Percentiles rank a stretch among this genome's conserved stretches.
Evolutionary conservation across 345 rosid species (phyloP).

Genomic region (Pseudoturritis turrita): DNA sequence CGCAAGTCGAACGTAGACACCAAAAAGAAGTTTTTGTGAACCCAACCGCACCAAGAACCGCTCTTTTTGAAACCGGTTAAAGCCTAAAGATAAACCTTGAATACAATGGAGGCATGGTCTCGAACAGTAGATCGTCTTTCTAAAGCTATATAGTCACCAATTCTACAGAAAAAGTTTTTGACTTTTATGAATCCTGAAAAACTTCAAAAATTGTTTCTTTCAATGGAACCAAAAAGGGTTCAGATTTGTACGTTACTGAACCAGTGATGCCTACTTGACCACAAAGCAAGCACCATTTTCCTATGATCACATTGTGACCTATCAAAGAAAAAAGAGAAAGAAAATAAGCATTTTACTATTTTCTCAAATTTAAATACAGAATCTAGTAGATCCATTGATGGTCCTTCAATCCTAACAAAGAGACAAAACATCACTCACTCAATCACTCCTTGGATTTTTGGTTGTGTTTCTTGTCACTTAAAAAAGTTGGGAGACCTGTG

Average conservation of each 20-base stretch:
- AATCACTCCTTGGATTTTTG: neutral
- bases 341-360: neutral
- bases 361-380: too few relatives aligned
- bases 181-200: conserved; percentile 10
- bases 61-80: neutral
- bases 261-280: conserved; percentile 92
- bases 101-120: conserved; percentile 62
- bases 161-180: conserved; percentile 29
- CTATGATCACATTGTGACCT: conserved; percentile 77
- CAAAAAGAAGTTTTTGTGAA: neutral
- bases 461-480: conserved; percentile 13
- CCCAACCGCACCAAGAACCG: neutral
- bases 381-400: conserved; percentile 26
- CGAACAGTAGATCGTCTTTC: conserved; percentile 72
- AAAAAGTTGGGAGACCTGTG: conserved; percentile 20
- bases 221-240: conserved; percentile 25
- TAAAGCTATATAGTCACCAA: conserved; percentile 64
- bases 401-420: conserved; percentile 19
- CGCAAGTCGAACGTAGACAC: conserved; percentile 60
- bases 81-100: conserved; percentile 46
- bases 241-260: conserved; percentile 39
- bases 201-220: neutral
- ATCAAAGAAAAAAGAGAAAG: conserved; percentile 32
- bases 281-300: conserved; percentile 73
- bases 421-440: neutral